Conservation (phyloP, 495 filamentous ascomycete genomes). For the Penicillium malachiteum region DNA sequence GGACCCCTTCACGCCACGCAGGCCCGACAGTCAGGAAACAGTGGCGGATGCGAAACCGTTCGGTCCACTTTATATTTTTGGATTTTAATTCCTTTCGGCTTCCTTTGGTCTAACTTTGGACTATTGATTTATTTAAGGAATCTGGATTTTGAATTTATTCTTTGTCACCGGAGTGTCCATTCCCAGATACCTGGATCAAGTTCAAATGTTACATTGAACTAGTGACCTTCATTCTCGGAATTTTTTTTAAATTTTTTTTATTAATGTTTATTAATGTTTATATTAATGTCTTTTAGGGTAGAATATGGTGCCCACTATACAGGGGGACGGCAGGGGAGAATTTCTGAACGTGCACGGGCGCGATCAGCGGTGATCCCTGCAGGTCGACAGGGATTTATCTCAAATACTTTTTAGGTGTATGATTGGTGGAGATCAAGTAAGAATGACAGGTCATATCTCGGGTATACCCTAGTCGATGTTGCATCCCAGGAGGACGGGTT, state of each 20-base stretch:
- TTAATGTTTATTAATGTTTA: too few relatives aligned
- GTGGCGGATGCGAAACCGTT: slow-evolving; percentile 43
- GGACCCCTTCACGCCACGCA: slow-evolving; percentile 20
- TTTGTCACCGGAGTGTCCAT: too few relatives aligned
- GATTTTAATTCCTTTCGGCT: slow-evolving; percentile 9
- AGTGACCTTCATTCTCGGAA: too few relatives aligned
- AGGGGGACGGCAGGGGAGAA: slow-evolving; percentile 1
- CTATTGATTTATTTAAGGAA: too few relatives aligned
- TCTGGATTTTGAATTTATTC: too few relatives aligned
- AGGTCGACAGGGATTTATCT: slow-evolving; percentile 38
- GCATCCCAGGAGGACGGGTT: slow-evolving; percentile 29
- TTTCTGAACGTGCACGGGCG: slow-evolving; percentile 23
- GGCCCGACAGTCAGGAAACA: slow-evolving; percentile 46
- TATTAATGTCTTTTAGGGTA: too few relatives aligned
- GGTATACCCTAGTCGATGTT: slow-evolving; percentile 24
- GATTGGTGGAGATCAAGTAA: slow-evolving; percentile 29
- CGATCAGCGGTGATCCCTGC: slow-evolving; percentile 33
- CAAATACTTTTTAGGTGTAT: slow-evolving; percentile 38
- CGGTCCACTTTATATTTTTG: slow-evolving; percentile 31
- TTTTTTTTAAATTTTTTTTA: too few relatives aligned
- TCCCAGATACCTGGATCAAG: too few relatives aligned
- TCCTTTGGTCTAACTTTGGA: too few relatives aligned
- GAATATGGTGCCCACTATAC: too few relatives aligned
- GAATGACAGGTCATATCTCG: slow-evolving; percentile 24
- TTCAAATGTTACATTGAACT: too few relatives aligned